Conservation (phyloP, 768 basidiomycete genomes). For the Mycena vitilis region DNA sequence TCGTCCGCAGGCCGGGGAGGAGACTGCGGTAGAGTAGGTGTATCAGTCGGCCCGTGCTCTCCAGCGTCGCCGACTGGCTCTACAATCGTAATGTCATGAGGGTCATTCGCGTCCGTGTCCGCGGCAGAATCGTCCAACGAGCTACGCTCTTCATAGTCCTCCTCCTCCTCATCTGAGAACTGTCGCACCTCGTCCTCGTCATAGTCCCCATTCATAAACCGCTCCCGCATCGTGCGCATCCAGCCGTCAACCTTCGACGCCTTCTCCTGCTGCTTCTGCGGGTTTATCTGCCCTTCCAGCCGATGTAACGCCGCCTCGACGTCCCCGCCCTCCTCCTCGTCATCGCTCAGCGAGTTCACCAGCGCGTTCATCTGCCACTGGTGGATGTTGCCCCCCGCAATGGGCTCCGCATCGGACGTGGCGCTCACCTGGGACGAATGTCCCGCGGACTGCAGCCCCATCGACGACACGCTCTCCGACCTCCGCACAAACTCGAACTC, state of each 20-base stretch:
- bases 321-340: conserved; percentile 76
- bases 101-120: conserved; percentile 11
- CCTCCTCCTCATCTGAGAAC: conserved; percentile 62
- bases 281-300: conserved; percentile 89
- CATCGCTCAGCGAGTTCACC: conserved; percentile 78
- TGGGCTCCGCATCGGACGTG: conserved; percentile 48
- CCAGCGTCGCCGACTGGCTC: conserved; percentile 30
- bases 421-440: conserved; percentile 53
- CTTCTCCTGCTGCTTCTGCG: conserved; percentile 74
- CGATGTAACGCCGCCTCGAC: conserved; percentile 84
- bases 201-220: conserved; percentile 74
- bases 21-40: conserved; percentile 47
- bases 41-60: conserved; percentile 41
- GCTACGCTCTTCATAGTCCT: conserved; percentile 40
- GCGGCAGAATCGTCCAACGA: conserved; percentile 26
- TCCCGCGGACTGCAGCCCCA: conserved; percentile 75
- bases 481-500: conserved; percentile 85
- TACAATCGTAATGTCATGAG: conserved; percentile 28
- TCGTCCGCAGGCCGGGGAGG: conserved; percentile 49
- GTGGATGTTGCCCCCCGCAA: conserved; percentile 65
- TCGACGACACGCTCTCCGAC: conserved; percentile 83
- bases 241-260: conserved; percentile 84
- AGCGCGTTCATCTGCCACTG: conserved; percentile 88
- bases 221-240: conserved; percentile 78
- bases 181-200: conserved; percentile 65